A percentile compares a stretch with the other conserved stretches of the same genome.
Evolutionary conservation across 176 grass and related monocot genomes (phyloP).

Genomic region (Phyllostachys edulis): DNA sequence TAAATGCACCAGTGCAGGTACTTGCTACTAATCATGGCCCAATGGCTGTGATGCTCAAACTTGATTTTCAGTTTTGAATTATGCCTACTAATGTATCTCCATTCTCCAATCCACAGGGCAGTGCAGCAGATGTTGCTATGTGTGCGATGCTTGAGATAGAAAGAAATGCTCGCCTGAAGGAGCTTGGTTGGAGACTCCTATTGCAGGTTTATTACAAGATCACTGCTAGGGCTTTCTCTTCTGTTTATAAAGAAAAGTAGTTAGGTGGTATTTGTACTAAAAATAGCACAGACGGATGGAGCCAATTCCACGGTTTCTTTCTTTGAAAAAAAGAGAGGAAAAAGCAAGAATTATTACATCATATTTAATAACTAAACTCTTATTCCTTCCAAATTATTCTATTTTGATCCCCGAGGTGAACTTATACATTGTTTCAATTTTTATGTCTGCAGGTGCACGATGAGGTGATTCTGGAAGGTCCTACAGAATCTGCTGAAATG

Average conservation of each 20-base stretch:
- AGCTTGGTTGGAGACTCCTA: slow-evolving; percentile 87
- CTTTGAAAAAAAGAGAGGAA: not conserved
- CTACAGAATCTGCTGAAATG: slow-evolving; percentile 62
- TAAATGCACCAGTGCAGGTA: slow-evolving; percentile 96
- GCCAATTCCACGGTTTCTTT: not conserved
- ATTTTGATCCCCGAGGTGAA: not conserved
- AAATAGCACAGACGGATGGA: not conserved
- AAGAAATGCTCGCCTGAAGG: slow-evolving; percentile 69
- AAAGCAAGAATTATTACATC: not conserved
- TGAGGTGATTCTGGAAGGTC: slow-evolving; percentile 84
- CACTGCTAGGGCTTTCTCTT: not conserved
- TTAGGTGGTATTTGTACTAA: too few species aligned
- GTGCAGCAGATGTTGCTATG: slow-evolving; percentile 96
- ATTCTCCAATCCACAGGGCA: slow-evolving; percentile 62
- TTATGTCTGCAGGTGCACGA: slow-evolving; percentile 62
- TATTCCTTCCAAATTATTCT: not conserved
- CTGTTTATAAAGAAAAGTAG: too few species aligned
- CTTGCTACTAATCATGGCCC: slow-evolving; percentile 25
- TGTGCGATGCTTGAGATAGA: slow-evolving; percentile 98
- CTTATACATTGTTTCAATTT: not conserved
- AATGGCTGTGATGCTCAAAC: not conserved
- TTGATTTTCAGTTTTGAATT: slow-evolving; percentile 3
- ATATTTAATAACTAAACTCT: not conserved
- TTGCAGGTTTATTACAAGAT: slow-evolving; percentile 62
- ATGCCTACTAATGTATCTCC: slow-evolving; percentile 4